Conservation (phyloP, 2,329 filamentous ascomycete species). For the Aspergillus oerlinghausenensis region DNA sequence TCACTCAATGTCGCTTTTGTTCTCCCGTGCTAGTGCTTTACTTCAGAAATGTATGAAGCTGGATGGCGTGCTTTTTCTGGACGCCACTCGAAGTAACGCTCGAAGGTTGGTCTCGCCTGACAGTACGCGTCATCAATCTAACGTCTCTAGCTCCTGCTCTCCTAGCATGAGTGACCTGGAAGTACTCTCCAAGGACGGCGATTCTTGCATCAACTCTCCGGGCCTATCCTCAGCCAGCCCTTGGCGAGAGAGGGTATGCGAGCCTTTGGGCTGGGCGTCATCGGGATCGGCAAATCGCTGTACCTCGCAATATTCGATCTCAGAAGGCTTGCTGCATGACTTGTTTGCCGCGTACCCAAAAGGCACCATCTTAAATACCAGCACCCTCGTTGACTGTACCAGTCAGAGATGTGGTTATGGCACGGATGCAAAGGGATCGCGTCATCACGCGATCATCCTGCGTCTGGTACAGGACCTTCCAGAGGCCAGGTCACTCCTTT, state of each 20-base stretch:
- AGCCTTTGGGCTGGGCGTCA: conserved; percentile 7
- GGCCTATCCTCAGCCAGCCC: conserved; percentile 5
- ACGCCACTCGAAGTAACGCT: conserved; percentile 15
- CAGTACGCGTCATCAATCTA: not conserved
- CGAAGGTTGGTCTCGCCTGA: conserved; percentile 12
- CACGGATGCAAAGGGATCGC: not conserved
- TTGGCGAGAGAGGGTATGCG: conserved; percentile 13
- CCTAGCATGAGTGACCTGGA: conserved; percentile 13
- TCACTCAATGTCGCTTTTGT: conserved; percentile 23
- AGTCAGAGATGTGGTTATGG: not conserved
- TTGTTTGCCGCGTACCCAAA: conserved; percentile 13
- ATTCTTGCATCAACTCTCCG: conserved; percentile 2
- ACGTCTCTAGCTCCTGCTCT: conserved; percentile 6
- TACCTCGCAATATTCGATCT: not conserved
- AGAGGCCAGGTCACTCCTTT: conserved; percentile 23
- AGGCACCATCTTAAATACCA: conserved; percentile 13
- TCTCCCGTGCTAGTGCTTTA: conserved; percentile 41
- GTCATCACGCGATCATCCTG: conserved; percentile 3
- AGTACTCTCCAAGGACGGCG: not conserved
- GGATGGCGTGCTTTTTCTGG: conserved; percentile 31
- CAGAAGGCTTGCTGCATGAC: conserved; percentile 14
- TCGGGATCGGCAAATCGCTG: conserved; percentile 1
- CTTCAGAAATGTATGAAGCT: conserved; percentile 39
- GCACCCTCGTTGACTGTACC: not conserved
- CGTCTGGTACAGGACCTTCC: conserved; percentile 18